phyloP scores from a whole-genome alignment of 1,139 yeast genomes.

The Pichia sp. region DNA sequence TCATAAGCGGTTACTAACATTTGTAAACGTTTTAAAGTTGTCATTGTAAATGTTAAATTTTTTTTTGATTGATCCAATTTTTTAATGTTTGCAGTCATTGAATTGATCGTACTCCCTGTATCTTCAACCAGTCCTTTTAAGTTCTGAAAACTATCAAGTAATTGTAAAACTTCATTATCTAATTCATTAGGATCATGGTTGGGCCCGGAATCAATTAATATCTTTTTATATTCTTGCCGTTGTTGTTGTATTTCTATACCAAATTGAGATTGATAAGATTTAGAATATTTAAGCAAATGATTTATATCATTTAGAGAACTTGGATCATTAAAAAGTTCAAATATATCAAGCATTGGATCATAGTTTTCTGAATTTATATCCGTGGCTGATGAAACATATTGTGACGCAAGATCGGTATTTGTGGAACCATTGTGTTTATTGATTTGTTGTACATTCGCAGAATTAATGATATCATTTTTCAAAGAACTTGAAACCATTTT shows the following conservation, averaged over 20 bases:
- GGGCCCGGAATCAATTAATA: constrained; percentile 7
- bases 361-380: constrained; percentile 26
- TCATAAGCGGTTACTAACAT: constrained; percentile 78
- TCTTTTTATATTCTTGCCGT: constrained; percentile 29
- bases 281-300: constrained; percentile 33
- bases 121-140: constrained; percentile 44
- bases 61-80: constrained; percentile 73
- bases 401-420: background rate
- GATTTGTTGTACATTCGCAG: background rate
- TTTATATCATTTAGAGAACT: constrained; percentile 43
- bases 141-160: constrained; percentile 35
- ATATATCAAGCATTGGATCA: constrained; percentile 35
- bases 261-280: constrained; percentile 40
- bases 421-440: background rate
- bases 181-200: constrained; percentile 26
- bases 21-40: constrained; percentile 77
- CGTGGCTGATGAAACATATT: background rate
- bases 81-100: constrained; percentile 73
- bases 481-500: background rate
- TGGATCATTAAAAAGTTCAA: constrained; percentile 37
- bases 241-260: constrained; percentile 37
- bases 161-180: constrained; percentile 34
- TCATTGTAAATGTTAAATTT: constrained; percentile 78
- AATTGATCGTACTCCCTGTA: constrained; percentile 59
- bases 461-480: constrained; percentile 1